phyloP scores from a whole-genome alignment of 2,329 filamentous ascomycete species.

The Ophiostoma piceae region DNA sequence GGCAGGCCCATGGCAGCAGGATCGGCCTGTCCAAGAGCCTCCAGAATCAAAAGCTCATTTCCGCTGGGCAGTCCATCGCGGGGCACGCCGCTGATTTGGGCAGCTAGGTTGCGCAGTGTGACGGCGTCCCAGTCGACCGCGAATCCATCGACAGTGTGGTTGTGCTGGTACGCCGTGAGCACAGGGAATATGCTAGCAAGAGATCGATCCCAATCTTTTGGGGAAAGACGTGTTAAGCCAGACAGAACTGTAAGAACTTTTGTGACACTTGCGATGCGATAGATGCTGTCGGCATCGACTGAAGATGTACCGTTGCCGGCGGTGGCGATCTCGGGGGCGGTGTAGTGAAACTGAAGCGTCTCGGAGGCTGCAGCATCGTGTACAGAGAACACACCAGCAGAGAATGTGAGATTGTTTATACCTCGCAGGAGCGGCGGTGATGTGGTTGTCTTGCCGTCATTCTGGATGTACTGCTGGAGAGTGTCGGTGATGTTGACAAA shows the following conservation, averaged over 20 bases:
- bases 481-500: not conserved
- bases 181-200: not conserved
- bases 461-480: not conserved
- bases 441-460: not conserved
- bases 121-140: not conserved
- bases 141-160: not conserved
- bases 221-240: not conserved
- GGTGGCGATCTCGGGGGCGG: conserved; percentile 33
- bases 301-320: conserved; percentile 29
- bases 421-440: not conserved
- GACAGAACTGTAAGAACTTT: conserved; percentile 35
- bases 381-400: not conserved
- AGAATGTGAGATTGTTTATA: not conserved
- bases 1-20: not conserved
- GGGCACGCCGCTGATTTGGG: not conserved
- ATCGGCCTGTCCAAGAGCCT: not conserved
- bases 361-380: not conserved
- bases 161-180: not conserved
- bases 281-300: conserved; percentile 35
- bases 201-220: not conserved
- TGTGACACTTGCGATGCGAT: conserved; percentile 38
- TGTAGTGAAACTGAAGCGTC: conserved; percentile 37
- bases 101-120: not conserved
- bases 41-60: not conserved
- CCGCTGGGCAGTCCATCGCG: not conserved